phyloP scores from a whole-genome alignment of 2,329 filamentous ascomycete genomes.

The Parastagonospora nodorum region DNA sequence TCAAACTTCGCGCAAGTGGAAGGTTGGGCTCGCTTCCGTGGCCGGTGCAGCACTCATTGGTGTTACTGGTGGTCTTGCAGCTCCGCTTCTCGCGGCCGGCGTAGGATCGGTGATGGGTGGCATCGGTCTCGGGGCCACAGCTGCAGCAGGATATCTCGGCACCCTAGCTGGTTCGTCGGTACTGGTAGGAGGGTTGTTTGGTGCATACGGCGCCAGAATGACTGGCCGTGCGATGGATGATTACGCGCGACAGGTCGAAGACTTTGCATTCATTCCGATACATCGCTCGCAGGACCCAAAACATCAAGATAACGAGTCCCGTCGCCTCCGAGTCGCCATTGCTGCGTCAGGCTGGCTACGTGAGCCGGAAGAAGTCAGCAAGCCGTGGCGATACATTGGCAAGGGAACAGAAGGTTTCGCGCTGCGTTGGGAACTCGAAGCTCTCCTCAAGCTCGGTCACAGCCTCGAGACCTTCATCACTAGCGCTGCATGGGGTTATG shows the following conservation, averaged over 20 bases:
- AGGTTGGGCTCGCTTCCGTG: constrained; percentile 84
- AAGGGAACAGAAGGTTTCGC: constrained; percentile 78
- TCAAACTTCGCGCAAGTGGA: constrained; percentile 70
- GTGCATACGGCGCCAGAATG: constrained; percentile 86
- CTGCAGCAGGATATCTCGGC: constrained; percentile 79
- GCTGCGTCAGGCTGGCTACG: constrained; percentile 82
- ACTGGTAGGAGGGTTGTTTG: constrained; percentile 83
- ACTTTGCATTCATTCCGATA: constrained; percentile 84
- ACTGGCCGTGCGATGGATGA: constrained; percentile 84
- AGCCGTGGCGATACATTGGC: constrained; percentile 79
- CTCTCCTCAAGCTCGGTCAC: constrained; percentile 76
- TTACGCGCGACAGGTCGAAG: constrained; percentile 84
- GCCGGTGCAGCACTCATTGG: constrained; percentile 88
- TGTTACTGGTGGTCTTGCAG: constrained; percentile 77
- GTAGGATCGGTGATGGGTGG: constrained; percentile 81
- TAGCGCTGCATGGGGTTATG: constrained; percentile 78
- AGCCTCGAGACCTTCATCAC: constrained; percentile 78
- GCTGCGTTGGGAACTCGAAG: constrained; percentile 80
- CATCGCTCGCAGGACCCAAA: constrained; percentile 49
- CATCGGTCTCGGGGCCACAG: constrained; percentile 72
- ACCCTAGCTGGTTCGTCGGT: constrained; percentile 78
- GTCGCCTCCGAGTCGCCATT: constrained; percentile 74
- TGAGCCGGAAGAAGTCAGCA: constrained; percentile 71
- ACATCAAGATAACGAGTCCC: constrained; percentile 56
- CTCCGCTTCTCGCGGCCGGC: constrained; percentile 76